Conservation (phyloP, 306 rosid genomes). For the Cucumis hystrix region DNA sequence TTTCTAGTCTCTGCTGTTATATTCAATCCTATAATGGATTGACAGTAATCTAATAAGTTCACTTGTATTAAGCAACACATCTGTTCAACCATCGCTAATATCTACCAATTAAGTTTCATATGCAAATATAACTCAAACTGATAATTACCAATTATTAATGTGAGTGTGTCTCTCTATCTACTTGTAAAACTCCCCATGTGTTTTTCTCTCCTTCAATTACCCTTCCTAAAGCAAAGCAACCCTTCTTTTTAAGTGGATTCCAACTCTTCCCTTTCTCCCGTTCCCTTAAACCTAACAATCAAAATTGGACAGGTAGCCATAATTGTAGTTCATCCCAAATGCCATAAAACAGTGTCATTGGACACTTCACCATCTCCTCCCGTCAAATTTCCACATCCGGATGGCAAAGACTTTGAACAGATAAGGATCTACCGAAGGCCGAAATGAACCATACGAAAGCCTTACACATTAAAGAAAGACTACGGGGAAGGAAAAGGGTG, state of each 20-base stretch:
- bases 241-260: slow-evolving; percentile 73
- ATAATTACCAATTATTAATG: not conserved
- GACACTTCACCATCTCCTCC: too few species aligned
- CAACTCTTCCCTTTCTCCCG: slow-evolving; percentile 50
- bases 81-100: not conserved
- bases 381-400: too few species aligned
- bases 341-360: too few species aligned
- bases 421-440: too few species aligned
- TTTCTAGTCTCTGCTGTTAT: not conserved
- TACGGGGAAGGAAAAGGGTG: too few species aligned
- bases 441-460: too few species aligned
- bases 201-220: slow-evolving; percentile 16
- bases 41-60: not conserved
- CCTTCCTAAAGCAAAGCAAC: slow-evolving; percentile 9
- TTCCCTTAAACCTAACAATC: slow-evolving; percentile 1
- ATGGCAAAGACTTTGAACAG: too few species aligned
- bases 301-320: not conserved
- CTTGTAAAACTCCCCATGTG: slow-evolving; percentile 26
- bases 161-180: slow-evolving; percentile 16
- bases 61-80: not conserved
- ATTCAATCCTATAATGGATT: not conserved
- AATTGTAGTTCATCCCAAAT: too few species aligned
- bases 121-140: not conserved
- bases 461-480: too few species aligned
- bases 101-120: not conserved